Evolutionary conservation across 164 flowering plant genomes (phyloP).

Genomic region (grape (Vitis vinifera)): ASM3070453v1 NC_081813.1:4037001-4037500

Average conservation of each 20-base stretch:
- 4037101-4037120: background rate
- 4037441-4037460: background rate
- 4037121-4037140: background rate
- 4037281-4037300: conserved; percentile 3
- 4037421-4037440: background rate
- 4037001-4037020: too few relatives aligned
- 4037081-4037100: background rate
- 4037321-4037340: conserved; percentile 83
- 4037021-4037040: too few relatives aligned
- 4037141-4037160: background rate
- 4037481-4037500: conserved; percentile 20
- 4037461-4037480: background rate
- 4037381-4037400: conserved; percentile 81
- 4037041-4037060: too few relatives aligned
- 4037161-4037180: background rate
- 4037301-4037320: conserved; percentile 44
- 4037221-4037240: background rate
- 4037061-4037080: background rate
- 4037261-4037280: conserved; percentile 1
- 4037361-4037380: conserved; percentile 99
- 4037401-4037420: background rate
- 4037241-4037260: background rate
- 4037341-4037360: conserved; percentile 92
- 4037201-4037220: background rate
- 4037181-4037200: background rate